Conservation (phyloP, 257 asterid species). For the Solanum virginianum region DNA sequence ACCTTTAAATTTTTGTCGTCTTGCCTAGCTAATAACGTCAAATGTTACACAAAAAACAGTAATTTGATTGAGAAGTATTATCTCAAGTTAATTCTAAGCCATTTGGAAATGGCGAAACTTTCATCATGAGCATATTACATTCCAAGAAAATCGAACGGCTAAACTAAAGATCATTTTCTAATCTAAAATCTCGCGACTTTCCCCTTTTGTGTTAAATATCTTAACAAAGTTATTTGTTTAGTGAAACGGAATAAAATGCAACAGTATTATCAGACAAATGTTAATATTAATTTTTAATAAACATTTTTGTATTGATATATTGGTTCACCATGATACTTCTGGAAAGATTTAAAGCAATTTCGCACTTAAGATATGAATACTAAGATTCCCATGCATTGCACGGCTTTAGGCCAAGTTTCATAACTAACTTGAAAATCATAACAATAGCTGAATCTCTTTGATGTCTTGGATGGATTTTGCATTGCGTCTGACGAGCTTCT, state of each 20-base stretch:
- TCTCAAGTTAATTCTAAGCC: not conserved
- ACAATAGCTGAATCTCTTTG: not conserved
- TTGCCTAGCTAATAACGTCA: not conserved
- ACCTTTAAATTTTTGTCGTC: not conserved
- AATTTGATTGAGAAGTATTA: too few species aligned
- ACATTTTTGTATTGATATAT: not conserved
- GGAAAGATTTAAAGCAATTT: not conserved
- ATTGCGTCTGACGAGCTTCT: not conserved
- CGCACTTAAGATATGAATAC: not conserved
- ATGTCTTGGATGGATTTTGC: not conserved
- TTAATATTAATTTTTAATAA: not conserved
- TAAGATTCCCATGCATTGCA: not conserved
- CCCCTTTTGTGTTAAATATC: not conserved
- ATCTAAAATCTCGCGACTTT: not conserved
- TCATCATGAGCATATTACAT: not conserved
- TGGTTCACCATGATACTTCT: not conserved
- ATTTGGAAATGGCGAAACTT: not conserved
- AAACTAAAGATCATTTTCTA: not conserved
- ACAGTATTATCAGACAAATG: not conserved
- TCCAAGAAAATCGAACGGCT: not conserved
- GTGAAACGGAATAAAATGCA: not conserved
- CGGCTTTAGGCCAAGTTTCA: not conserved
- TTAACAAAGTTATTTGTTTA: not conserved
- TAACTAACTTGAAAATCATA: not conserved
- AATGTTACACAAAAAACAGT: not conserved